Base-by-base conservation (phyloP, 805 yeast genomes). In the Wickerhamomyces bovis region DNA sequence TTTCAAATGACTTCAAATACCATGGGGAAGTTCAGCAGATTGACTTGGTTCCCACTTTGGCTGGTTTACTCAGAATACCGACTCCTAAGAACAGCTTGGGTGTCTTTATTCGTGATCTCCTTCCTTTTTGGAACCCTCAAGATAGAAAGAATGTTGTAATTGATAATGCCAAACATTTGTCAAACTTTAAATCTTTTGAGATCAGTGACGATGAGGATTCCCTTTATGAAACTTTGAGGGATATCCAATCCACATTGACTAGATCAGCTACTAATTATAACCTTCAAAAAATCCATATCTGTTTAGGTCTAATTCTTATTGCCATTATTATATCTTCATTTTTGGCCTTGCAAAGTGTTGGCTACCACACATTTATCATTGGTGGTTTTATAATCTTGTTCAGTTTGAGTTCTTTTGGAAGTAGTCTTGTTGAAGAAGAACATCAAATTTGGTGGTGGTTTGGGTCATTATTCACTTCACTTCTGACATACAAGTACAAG, bases 361-460 rank as follows among this genome's bases (percentile, higher is more conserved):
- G 53, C 7, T 26, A 38, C 15, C 41, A 44, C 28, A 28, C 44
- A 0, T 23, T 45, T 2, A 5, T 46, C 8, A 56, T 57, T 26
- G 63, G 56, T 18, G 43, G 46, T 46, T 58, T 58, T 55, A 41
- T 68, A 18, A 39, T 73, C 36, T 41, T 70, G 0, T 73, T 81
- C 45, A 76, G 83, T 3, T 33, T 71, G 0, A 73, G 87, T 0
- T 73, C 83, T 53, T 88, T 90, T 67, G 96, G 90, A 11, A 88
- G 95, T 50, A 90, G 96, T 23, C 71, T 90, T 47, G 85, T 94
- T 16, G 99, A 94, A 59, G 99, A 94, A 63, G 99, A 94, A 60
- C 95, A 94, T 60, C 97, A 90, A 60, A 64, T 90, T 16, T 94
- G 99, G 99, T 94, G 95, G 87, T 85, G 88, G 81, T 67, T 76